Conservation (phyloP, 2,329 filamentous ascomycete species). For the Aspergillus ruber region DNA sequence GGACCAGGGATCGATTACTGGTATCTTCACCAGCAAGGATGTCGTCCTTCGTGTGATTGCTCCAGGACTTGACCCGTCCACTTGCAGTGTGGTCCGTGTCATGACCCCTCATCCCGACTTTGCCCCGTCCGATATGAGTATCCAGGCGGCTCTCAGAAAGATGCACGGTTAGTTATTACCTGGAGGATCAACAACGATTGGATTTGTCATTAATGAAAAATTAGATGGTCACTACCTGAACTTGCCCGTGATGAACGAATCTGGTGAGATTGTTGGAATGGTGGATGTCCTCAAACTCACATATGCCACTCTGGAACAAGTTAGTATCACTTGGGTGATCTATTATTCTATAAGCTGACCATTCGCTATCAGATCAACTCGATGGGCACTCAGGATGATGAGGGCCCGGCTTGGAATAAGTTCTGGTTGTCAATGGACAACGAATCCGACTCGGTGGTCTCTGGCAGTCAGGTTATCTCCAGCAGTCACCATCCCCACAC, state of each 20-base stretch:
- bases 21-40: conserved; percentile 99
- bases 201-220: neutral
- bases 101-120: conserved; percentile 99
- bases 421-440: conserved; percentile 97
- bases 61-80: conserved; percentile 85
- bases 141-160: conserved; percentile 93
- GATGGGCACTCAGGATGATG: conserved; percentile 79
- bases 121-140: conserved; percentile 97
- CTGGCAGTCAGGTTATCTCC: conserved; percentile 63
- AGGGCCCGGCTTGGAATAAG: conserved; percentile 98
- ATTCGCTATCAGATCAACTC: conserved; percentile 64
- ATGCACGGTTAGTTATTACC: conserved; percentile 74
- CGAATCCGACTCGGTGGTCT: conserved; percentile 93
- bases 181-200: neutral
- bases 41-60: conserved; percentile 97
- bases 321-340: conserved; percentile 34
- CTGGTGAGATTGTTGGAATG: conserved; percentile 97
- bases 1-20: conserved; percentile 93
- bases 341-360: conserved; percentile 1
- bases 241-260: conserved; percentile 94
- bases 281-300: conserved; percentile 97
- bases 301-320: conserved; percentile 94
- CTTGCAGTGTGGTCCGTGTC: conserved; percentile 94
- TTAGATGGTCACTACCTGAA: conserved; percentile 96
- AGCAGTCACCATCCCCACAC: conserved; percentile 44